phyloP scores from a whole-genome alignment of 345 rosid genomes.

The Linum usitatissimum region DNA sequence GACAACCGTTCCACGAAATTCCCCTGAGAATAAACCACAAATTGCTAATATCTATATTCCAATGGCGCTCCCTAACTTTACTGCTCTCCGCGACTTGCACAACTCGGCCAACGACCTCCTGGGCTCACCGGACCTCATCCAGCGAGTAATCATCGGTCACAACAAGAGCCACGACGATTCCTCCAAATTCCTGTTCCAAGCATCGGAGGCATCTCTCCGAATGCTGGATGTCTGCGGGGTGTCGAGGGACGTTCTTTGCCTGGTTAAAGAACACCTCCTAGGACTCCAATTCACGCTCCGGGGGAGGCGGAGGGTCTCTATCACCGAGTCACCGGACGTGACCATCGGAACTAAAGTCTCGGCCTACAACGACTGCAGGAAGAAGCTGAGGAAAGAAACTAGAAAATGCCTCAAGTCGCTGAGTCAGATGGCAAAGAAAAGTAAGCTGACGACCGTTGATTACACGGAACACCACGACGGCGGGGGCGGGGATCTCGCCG shows the following conservation, averaged over 20 bases:
- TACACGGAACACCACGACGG: background rate
- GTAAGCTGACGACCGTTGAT: conserved; percentile 16
- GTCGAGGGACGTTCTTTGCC: conserved; percentile 50
- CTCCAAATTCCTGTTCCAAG: conserved; percentile 40
- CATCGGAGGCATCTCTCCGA: conserved; percentile 50
- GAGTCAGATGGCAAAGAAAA: conserved; percentile 27
- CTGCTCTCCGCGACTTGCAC: conserved; percentile 55
- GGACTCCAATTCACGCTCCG: conserved; percentile 36
- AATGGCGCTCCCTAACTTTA: conserved; percentile 50
- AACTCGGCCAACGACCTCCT: conserved; percentile 64
- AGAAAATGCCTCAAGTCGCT: conserved; percentile 46
- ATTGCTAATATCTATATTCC: background rate
- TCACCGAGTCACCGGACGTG: conserved; percentile 22
- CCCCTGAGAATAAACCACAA: background rate
- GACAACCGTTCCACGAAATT: too few species aligned
- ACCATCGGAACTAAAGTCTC: conserved; percentile 29
- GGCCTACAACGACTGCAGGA: conserved; percentile 39
- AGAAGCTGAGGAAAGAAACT: conserved; percentile 59
- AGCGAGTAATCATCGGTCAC: conserved; percentile 32
- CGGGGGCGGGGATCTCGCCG: conserved; percentile 27
- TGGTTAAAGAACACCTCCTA: conserved; percentile 49
- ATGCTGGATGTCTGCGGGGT: conserved; percentile 58
- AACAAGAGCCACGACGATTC: conserved; percentile 20
- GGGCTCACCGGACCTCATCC: conserved; percentile 37
- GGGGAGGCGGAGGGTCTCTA: background rate